phyloP scores from a whole-genome alignment of 2,329 filamentous ascomycete genomes.

The Ustulina deusta region DNA sequence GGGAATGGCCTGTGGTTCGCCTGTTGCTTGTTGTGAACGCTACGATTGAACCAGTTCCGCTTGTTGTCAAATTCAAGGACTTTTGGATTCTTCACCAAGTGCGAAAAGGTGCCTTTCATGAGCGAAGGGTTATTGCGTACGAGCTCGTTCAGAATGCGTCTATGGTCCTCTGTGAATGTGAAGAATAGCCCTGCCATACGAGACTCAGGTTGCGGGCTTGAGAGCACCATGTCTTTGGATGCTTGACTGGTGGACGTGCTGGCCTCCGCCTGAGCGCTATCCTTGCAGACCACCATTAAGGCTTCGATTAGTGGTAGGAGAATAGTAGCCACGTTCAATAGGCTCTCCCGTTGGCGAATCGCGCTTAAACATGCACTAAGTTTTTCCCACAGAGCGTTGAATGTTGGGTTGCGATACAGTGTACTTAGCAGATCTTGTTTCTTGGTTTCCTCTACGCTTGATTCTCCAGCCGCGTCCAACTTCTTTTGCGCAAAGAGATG shows the following conservation, averaged over 20 bases:
- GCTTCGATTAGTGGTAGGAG: slow-evolving; percentile 94
- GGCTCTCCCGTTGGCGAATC: slow-evolving; percentile 91
- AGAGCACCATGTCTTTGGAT: slow-evolving; percentile 76
- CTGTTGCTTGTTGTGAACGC: slow-evolving; percentile 82
- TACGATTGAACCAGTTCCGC: slow-evolving; percentile 97
- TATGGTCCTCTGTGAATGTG: slow-evolving; percentile 96
- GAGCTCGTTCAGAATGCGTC: slow-evolving; percentile 96
- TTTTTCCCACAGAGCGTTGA: slow-evolving; percentile 91
- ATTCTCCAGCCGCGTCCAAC: slow-evolving; percentile 58
- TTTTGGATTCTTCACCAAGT: slow-evolving; percentile 98
- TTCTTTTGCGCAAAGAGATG: slow-evolving; percentile 89
- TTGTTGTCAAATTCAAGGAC: slow-evolving; percentile 99
- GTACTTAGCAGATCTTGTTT: slow-evolving; percentile 88
- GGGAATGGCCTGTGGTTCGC: slow-evolving; percentile 72
- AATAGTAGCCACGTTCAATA: slow-evolving; percentile 97
- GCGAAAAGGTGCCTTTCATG: slow-evolving; percentile 97
- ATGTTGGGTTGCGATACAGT: slow-evolving; percentile 91
- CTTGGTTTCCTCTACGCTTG: slow-evolving; percentile 66
- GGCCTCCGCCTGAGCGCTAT: slow-evolving; percentile 83
- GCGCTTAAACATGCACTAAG: slow-evolving; percentile 88
- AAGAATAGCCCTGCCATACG: slow-evolving; percentile 94
- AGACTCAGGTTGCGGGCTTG: slow-evolving; percentile 82
- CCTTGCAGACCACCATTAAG: slow-evolving; percentile 99
- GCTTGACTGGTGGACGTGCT: slow-evolving; percentile 59
- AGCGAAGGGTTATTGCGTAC: slow-evolving; percentile 97